Conservation (phyloP, 1,139 yeast species). For the Yamadazyma membranifaciens region DNA sequence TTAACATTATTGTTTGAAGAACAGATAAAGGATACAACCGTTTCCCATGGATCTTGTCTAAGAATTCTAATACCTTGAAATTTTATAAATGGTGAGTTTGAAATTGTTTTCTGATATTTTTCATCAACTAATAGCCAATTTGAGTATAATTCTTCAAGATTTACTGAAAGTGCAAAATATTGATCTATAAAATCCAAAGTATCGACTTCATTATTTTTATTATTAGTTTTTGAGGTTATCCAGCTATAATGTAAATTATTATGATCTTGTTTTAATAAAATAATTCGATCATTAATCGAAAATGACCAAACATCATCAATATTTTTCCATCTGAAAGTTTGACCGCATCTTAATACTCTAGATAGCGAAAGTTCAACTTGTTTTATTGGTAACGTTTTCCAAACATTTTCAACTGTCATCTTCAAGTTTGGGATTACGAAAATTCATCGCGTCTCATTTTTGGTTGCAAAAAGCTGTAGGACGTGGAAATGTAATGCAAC, state of each 20-base stretch:
- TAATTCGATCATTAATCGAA: conserved; percentile 45
- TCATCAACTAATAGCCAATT: conserved; percentile 63
- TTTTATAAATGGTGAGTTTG: conserved; percentile 33
- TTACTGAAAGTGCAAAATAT: conserved; percentile 67
- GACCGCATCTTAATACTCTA: conserved; percentile 84
- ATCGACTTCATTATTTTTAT: conserved; percentile 18
- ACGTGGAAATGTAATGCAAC: no score
- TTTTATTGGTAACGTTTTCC: conserved; percentile 25
- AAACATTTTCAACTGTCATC: conserved; percentile 27
- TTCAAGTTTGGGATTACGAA: not conserved
- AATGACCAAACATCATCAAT: conserved; percentile 62
- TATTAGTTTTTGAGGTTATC: conserved; percentile 18
- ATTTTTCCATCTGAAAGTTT: conserved; percentile 73
- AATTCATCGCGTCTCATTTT: conserved; percentile 3
- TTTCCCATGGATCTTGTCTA: conserved; percentile 97
- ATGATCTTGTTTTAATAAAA: conserved; percentile 52
- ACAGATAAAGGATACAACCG: conserved; percentile 84
- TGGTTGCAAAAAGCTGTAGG: not conserved
- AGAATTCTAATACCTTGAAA: conserved; percentile 78
- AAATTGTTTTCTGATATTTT: conserved; percentile 34
- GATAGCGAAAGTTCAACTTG: conserved; percentile 57
- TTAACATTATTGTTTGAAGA: conserved; percentile 95
- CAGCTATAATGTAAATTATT: conserved; percentile 30
- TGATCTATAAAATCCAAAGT: conserved; percentile 52
- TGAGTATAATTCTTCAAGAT: conserved; percentile 50